Evolutionary conservation across 306 rosid species (phyloP).

Genomic region (Cercis canadensis): DNA sequence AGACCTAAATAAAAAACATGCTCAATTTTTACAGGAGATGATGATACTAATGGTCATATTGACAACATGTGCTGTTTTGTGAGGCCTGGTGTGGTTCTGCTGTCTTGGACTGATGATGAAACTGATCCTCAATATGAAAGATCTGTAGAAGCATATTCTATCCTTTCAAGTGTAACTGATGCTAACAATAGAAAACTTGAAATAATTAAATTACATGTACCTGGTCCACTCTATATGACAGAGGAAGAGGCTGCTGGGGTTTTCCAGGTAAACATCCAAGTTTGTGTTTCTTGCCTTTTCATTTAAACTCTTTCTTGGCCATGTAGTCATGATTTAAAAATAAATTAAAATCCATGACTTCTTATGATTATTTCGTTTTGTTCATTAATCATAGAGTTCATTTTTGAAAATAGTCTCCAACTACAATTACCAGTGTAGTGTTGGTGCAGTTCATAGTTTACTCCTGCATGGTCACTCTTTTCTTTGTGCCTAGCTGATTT

Average conservation of each 20-base stretch:
- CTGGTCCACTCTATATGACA: constrained; percentile 78
- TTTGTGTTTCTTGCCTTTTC: constrained; percentile 25
- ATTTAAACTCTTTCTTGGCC: too few species aligned
- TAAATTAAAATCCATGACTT: too few species aligned
- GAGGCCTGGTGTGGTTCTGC: constrained; percentile 85
- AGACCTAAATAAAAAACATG: constrained; percentile 27
- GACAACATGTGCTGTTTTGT: constrained; percentile 95
- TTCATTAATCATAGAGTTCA: too few species aligned
- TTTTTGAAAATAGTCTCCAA: too few species aligned
- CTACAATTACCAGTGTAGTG: background rate
- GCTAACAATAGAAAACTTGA: constrained; percentile 80
- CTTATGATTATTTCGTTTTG: too few species aligned
- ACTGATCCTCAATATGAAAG: constrained; percentile 86
- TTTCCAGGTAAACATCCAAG: constrained; percentile 50
- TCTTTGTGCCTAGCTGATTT: constrained; percentile 1
- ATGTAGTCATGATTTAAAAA: too few species aligned
- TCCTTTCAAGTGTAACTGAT: constrained; percentile 71
- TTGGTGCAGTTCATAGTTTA: constrained; percentile 10
- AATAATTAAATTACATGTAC: constrained; percentile 78
- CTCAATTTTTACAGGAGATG: constrained; percentile 73
- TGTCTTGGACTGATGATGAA: constrained; percentile 88
- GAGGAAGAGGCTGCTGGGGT: constrained; percentile 80
- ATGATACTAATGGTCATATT: constrained; percentile 94
- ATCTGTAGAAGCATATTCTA: constrained; percentile 68
- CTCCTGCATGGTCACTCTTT: background rate